phyloP scores from a whole-genome alignment of 75 land plant species.

The Cunninghamia lanceolata region DNA sequence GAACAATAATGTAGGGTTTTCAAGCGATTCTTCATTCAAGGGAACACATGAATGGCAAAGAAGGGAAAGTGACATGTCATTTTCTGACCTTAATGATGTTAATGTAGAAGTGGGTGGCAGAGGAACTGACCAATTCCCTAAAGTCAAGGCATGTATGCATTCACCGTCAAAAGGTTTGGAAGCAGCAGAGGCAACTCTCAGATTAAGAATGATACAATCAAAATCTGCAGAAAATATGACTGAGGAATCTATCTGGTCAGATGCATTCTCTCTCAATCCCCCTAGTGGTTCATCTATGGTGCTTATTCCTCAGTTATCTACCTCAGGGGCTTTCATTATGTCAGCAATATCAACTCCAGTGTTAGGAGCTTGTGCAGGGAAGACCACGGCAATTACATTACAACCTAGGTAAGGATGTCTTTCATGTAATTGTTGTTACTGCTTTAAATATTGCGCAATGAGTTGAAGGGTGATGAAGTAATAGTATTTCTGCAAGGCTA shows the following conservation, averaged over 20 bases:
- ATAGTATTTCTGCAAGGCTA: not conserved
- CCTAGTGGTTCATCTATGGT: conserved; percentile 72
- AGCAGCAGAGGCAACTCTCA: conserved; percentile 52
- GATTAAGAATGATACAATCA: conserved; percentile 26
- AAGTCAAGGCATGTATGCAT: conserved; percentile 46
- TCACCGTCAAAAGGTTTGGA: conserved; percentile 41
- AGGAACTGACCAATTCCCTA: conserved; percentile 3
- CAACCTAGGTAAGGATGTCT: conserved; percentile 69
- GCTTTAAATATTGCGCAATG: not conserved
- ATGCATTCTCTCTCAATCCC: conserved; percentile 71
- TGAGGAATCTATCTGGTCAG: conserved; percentile 57
- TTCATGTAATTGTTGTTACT: not conserved
- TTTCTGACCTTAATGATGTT: not conserved
- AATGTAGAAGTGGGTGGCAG: not conserved
- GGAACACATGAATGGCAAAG: not conserved
- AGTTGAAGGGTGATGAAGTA: not conserved
- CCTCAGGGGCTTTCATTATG: conserved; percentile 52
- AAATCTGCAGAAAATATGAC: conserved; percentile 5
- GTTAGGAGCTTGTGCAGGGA: conserved; percentile 60
- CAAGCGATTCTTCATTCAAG: conserved; percentile 6
- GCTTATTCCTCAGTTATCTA: conserved; percentile 54
- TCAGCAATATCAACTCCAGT: conserved; percentile 67
- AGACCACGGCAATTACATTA: conserved; percentile 69
- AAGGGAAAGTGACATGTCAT: not conserved
- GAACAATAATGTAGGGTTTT: not conserved